Evolutionary conservation across 2,329 filamentous ascomycete species (phyloP).

Genomic region (Microdochium paspali): DNA sequence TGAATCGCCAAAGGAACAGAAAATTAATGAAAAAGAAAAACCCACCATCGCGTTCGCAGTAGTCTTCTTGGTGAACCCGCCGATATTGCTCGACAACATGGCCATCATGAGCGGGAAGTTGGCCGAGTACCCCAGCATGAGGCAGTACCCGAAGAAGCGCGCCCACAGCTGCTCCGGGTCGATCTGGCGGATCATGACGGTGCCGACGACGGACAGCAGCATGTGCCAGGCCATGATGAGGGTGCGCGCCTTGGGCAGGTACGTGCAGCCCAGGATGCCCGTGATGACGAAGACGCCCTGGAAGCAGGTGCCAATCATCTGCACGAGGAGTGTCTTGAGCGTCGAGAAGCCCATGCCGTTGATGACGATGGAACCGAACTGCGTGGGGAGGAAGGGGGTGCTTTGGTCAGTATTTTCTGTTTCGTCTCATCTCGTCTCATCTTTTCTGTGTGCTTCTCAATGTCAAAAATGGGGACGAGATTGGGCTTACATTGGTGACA

Average conservation of each 20-base stretch:
- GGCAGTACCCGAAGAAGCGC: slow-evolving; percentile 10
- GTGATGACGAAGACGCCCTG: slow-evolving; percentile 13
- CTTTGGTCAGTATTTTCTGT: not conserved
- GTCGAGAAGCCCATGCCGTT: slow-evolving; percentile 13
- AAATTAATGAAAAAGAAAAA: slow-evolving; percentile 34
- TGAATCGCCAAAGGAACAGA: slow-evolving; percentile 54
- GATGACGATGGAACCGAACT: slow-evolving; percentile 18
- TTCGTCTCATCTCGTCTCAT: not conserved
- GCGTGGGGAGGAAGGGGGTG: slow-evolving; percentile 16
- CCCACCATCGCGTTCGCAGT: slow-evolving; percentile 9
- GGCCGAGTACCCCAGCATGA: slow-evolving; percentile 10
- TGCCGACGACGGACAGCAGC: slow-evolving; percentile 9
- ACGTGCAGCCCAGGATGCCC: slow-evolving; percentile 2
- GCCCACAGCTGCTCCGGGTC: slow-evolving; percentile 3
- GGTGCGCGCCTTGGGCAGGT: not conserved
- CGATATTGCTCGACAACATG: slow-evolving; percentile 8
- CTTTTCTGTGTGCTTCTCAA: no score
- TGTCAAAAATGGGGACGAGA: no score
- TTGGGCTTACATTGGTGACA: slow-evolving; percentile 7
- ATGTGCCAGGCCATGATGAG: slow-evolving; percentile 7
- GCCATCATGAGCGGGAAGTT: slow-evolving; percentile 8
- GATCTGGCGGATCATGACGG: slow-evolving; percentile 9
- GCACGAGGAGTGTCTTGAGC: slow-evolving; percentile 13
- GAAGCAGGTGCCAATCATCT: slow-evolving; percentile 15
- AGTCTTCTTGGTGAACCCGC: slow-evolving; percentile 9